A percentile compares a stretch with the other conserved stretches of the same genome.
Conservation (phyloP, 140 eudicot genomes). For the Stevia rebaudiana region DNA sequence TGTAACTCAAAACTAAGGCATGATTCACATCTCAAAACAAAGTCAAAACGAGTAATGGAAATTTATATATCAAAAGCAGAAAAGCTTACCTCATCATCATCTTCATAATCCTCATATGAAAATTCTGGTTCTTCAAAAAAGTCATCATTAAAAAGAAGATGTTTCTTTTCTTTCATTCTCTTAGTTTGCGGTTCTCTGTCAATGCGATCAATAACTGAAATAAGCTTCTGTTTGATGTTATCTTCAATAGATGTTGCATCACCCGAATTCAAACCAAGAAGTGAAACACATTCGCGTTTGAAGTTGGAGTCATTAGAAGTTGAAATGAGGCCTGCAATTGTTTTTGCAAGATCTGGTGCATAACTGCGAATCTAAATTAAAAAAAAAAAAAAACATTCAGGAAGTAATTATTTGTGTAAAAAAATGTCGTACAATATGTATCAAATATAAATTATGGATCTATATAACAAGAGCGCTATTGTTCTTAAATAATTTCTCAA, state of each 20-base stretch:
- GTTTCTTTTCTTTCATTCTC: conserved; percentile 39
- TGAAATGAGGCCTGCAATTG: conserved; percentile 68
- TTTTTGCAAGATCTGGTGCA: conserved; percentile 92
- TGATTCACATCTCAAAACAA: not conserved
- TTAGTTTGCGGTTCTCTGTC: conserved; percentile 50
- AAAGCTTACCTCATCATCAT: conserved; percentile 39
- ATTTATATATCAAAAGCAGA: conserved; percentile 31
- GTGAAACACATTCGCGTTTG: conserved; percentile 62
- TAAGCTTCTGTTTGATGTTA: conserved; percentile 56
- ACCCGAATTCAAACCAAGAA: conserved; percentile 54
- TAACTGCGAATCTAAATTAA: conserved; percentile 59
- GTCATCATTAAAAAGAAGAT: conserved; percentile 53
- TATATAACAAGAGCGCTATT: not conserved
- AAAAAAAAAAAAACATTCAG: not conserved
- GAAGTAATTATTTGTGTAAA: not conserved
- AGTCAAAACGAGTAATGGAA: too few relatives aligned
- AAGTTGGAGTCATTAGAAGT: conserved; percentile 59
- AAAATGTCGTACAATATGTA: not conserved
- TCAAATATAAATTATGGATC: not conserved
- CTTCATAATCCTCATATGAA: conserved; percentile 49
- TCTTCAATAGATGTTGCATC: conserved; percentile 41
- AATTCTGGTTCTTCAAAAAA: conserved; percentile 34
- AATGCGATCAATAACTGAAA: conserved; percentile 49
- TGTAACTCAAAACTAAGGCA: not conserved
- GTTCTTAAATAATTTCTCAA: not conserved